Evolutionary conservation across 2,329 filamentous ascomycete genomes (phyloP), one percentile per base, ranked within the genome.

Genomic region (Trichoderma sp.): DNA sequence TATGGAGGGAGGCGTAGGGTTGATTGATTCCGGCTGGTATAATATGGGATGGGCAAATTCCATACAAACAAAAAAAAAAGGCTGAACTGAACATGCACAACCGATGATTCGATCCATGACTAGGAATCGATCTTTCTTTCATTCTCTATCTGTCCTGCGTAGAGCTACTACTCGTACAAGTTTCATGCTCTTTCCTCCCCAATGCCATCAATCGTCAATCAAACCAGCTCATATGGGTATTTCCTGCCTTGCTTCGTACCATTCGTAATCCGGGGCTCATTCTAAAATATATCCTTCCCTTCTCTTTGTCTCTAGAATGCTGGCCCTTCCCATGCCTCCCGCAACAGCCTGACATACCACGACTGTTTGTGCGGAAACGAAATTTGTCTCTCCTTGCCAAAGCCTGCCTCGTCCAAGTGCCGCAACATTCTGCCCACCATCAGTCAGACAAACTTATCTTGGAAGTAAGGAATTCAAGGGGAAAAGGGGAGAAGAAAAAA

Each of bases 351-450:
- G 80, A 97, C 91, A 70, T 94, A 85, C 79, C 94, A 96, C 7
- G 92, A 89, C 77, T 97, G 93, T 79, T 99, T 99, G 77, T 98
- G 94, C 1, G 93, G 90, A 71, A 99, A 93, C 1, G 89, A 86
- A 60, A 98, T 85, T 75, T 97, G 93, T 68, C 89, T 89, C 79
- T 97, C 92, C 75, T 93, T 95, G 71, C 90, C 88, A 76, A 98
- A 99, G 0, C 94, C 94, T 0, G 86, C 84, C 7, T 87, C 80
- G 70, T 92, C 86, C 17, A 96, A 85, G 70, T 94, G 92, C n/a
- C 76, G 76, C 45, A 81, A 53, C 35, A 82, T 66, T 58, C 69
- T 73, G 45, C 27, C 27, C 13, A 45, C 9, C 9, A 13, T 22
- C 10, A 56, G 22, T 17, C 56, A 42, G 48, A 22, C n/a, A n/a